These are phyloP conservation scores for Cunninghamia lanceolata DNA, from an alignment of 75 land plant species.

Conservation along the genomic window DNA sequence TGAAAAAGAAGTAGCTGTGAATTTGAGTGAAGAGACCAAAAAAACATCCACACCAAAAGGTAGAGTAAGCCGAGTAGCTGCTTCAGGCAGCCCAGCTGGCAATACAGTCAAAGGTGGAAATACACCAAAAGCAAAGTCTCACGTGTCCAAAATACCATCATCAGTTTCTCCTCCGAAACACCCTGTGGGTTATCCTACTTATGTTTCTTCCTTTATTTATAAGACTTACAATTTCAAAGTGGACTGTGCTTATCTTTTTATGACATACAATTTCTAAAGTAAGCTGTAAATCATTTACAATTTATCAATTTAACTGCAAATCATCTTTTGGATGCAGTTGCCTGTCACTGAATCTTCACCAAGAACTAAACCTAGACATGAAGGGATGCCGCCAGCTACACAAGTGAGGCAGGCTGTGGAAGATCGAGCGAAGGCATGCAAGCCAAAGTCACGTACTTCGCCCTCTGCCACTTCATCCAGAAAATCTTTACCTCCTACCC, in stretches of 20 bases:
- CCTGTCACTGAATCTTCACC: conserved; percentile 39
- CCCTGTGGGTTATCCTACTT: neutral
- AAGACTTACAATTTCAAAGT: neutral
- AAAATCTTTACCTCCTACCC: conserved; percentile 34
- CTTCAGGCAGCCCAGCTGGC: neutral
- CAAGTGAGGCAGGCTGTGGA: conserved; percentile 29
- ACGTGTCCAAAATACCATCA: neutral
- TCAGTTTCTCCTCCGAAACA: neutral
- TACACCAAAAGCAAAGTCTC: neutral
- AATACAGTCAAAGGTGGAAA: neutral
- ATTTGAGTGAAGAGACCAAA: neutral
- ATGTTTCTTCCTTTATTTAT: neutral
- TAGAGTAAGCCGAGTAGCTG: neutral
- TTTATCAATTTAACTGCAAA: neutral
- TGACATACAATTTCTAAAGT: neutral
- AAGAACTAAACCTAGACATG: conserved; percentile 44
- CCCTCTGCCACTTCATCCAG: conserved; percentile 21
- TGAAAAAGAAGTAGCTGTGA: neutral
- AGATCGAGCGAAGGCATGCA: conserved; percentile 26
- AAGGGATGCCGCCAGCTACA: conserved; percentile 22
- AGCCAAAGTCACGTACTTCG: conserved; percentile 29
- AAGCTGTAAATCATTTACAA: neutral
- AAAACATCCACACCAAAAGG: conserved; percentile 12
- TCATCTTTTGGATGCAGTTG: conserved; percentile 25
- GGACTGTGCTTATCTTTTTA: neutral